A percentile compares a stretch with the other conserved stretches of the same genome.
Conservation (phyloP, 108 stramenopile species). For the Conticribra guillardii region DNA sequence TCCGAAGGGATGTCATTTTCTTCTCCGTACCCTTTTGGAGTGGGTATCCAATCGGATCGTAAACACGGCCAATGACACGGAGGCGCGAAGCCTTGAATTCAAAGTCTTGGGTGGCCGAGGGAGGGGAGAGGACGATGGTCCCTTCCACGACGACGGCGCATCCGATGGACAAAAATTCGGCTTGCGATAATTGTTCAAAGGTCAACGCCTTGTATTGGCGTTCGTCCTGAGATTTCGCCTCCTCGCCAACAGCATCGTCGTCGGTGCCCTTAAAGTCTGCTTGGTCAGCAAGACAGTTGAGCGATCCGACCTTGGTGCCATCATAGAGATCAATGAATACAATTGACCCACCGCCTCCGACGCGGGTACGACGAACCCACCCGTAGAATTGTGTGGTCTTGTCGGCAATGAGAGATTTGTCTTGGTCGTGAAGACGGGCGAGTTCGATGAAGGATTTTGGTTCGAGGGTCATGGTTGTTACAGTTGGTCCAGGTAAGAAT, state of each 20-base stretch:
- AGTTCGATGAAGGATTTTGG: conserved; percentile 47
- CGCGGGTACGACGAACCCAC: conserved; percentile 63
- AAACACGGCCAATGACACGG: conserved; percentile 61
- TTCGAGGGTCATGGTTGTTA: too few relatives aligned
- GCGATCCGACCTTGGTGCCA: conserved; percentile 59
- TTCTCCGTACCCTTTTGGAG: conserved; percentile 73
- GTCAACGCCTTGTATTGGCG: conserved; percentile 46
- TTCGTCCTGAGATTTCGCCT: conserved; percentile 46
- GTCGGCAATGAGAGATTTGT: conserved; percentile 31
- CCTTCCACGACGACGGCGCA: conserved; percentile 59
- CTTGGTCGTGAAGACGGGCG: conserved; percentile 32
- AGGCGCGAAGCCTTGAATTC: conserved; percentile 57
- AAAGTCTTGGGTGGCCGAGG: conserved; percentile 64
- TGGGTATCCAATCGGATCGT: conserved; percentile 60
- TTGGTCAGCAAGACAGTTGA: conserved; percentile 58
- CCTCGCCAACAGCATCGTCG: conserved; percentile 17
- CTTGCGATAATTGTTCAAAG: conserved; percentile 54
- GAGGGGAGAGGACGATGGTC: conserved; percentile 60
- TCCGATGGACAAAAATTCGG: conserved; percentile 56
- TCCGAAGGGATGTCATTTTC: conserved; percentile 59
- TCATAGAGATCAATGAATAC: conserved; percentile 71
- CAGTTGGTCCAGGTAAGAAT: too few relatives aligned
- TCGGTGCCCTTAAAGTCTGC: conserved; percentile 13
- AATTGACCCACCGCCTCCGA: conserved; percentile 65
- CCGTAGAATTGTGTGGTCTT: conserved; percentile 53